These are phyloP conservation scores for Microbotryum intermedium DNA, from an alignment of 1,284 basidiomycete genomes.

Conservation along the genomic window DNA sequence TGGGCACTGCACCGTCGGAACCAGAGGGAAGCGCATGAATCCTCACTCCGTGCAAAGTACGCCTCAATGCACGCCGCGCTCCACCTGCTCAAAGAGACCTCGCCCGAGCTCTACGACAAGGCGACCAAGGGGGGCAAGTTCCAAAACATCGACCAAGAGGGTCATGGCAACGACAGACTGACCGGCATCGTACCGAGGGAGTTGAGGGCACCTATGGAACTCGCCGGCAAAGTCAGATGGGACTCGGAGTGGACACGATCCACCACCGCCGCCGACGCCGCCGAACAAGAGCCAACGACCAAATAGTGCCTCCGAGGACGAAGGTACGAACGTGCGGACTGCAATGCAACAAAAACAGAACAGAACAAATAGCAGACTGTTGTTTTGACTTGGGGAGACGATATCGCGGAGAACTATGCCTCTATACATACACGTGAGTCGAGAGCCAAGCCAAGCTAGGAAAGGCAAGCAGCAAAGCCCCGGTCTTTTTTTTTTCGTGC, in stretches of 20 bases:
- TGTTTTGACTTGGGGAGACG: too few relatives aligned
- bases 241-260: conserved; percentile 19
- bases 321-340: too few relatives aligned
- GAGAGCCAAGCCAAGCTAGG: background rate
- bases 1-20: conserved; percentile 76
- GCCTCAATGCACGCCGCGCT: conserved; percentile 27
- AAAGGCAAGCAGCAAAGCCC: background rate
- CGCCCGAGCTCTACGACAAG: conserved; percentile 12
- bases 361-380: too few relatives aligned
- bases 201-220: conserved; percentile 27
- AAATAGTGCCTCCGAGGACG: too few relatives aligned
- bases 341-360: too few relatives aligned
- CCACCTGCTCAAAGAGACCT: conserved; percentile 30
- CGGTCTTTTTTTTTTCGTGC: background rate
- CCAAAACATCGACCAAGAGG: conserved; percentile 26
- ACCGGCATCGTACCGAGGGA: conserved; percentile 28
- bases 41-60: conserved; percentile 28
- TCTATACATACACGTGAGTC: background rate
- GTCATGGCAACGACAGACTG: conserved; percentile 16
- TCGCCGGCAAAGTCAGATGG: conserved; percentile 19
- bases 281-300: too few relatives aligned
- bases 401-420: too few relatives aligned
- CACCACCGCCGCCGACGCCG: too few relatives aligned
- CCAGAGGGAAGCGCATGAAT: conserved; percentile 52
- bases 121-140: conserved; percentile 27